phyloP scores from a whole-genome alignment of 208 protist species.

The Trypanosoma avium region DNA sequence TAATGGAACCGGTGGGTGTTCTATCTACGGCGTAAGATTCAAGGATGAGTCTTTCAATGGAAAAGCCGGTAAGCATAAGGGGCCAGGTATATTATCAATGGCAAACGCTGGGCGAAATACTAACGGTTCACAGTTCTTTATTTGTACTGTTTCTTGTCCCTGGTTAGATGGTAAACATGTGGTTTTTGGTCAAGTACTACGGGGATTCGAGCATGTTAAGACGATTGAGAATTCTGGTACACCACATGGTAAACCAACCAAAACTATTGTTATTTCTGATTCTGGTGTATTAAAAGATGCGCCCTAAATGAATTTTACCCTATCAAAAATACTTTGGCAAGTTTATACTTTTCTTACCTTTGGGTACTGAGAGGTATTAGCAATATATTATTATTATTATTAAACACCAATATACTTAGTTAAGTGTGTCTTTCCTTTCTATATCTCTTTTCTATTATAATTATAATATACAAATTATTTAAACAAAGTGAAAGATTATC shows the following conservation, averaged over 20 bases:
- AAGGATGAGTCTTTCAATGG: slow-evolving; percentile 95
- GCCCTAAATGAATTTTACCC: slow-evolving; percentile 4
- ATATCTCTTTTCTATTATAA: no score
- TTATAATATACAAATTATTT: no score
- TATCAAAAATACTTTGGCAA: no score
- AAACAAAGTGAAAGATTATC: no score
- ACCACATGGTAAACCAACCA: slow-evolving; percentile 62
- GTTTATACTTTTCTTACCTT: no score
- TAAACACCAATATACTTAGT: no score
- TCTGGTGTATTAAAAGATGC: slow-evolving; percentile 70
- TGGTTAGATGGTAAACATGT: slow-evolving; percentile 96
- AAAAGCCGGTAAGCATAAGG: slow-evolving; percentile 86
- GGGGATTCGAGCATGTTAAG: slow-evolving; percentile 82
- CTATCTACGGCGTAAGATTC: slow-evolving; percentile 93
- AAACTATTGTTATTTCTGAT: slow-evolving; percentile 60
- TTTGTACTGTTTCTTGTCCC: slow-evolving; percentile 80
- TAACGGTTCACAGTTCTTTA: slow-evolving; percentile 94
- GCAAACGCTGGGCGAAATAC: slow-evolving; percentile 92
- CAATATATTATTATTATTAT: no score
- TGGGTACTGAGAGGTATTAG: no score
- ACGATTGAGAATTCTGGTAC: slow-evolving; percentile 72
- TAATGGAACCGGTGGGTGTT: slow-evolving; percentile 94
- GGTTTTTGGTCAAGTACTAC: slow-evolving; percentile 93
- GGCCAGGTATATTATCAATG: slow-evolving; percentile 89
- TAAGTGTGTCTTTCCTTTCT: no score